phyloP scores from a whole-genome alignment of 352 stramenopile genomes.

The Globisporangium heterothallicum region DNA sequence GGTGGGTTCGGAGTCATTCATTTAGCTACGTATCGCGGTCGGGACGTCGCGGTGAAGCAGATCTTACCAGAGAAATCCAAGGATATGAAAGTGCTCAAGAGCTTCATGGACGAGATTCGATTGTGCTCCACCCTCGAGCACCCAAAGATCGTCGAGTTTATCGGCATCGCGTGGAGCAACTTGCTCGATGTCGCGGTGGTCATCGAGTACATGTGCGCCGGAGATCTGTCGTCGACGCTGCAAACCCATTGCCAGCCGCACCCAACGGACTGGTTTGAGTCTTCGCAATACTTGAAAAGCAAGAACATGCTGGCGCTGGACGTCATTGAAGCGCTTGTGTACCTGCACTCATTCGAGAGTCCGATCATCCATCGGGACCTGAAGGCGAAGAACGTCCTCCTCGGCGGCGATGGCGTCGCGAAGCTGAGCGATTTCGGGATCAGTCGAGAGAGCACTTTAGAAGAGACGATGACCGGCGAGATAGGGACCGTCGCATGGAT shows the following conservation, averaged over 20 bases:
- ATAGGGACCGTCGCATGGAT: slow-evolving; percentile 37
- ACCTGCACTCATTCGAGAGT: slow-evolving; percentile 42
- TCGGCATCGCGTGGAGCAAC: slow-evolving; percentile 44
- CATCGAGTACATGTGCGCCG: slow-evolving; percentile 40
- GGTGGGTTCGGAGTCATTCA: slow-evolving; percentile 64
- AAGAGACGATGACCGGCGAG: slow-evolving; percentile 27
- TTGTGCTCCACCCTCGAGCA: slow-evolving; percentile 49
- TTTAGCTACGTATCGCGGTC: slow-evolving; percentile 25
- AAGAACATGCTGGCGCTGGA: slow-evolving; percentile 44
- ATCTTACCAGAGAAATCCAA: slow-evolving; percentile 25
- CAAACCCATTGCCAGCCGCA: slow-evolving; percentile 14
- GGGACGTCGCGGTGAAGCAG: slow-evolving; percentile 42
- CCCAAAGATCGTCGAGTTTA: slow-evolving; percentile 42
- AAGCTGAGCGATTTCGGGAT: slow-evolving; percentile 61
- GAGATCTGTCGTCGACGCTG: slow-evolving; percentile 30
- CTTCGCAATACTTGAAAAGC: slow-evolving; percentile 3
- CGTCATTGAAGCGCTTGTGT: slow-evolving; percentile 40
- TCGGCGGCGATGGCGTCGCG: slow-evolving; percentile 23
- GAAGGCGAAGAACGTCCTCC: slow-evolving; percentile 46
- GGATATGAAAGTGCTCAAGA: slow-evolving; percentile 16
- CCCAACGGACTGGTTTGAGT: slow-evolving; percentile 1
- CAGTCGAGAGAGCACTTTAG: slow-evolving; percentile 22
- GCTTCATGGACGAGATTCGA: slow-evolving; percentile 67
- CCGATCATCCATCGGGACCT: slow-evolving; percentile 51
- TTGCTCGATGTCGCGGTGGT: slow-evolving; percentile 42